Evolutionary conservation across 139 green algal species (phyloP), one percentile per base, ranked within the genome.

Genomic region (Chlorella vulgaris): DNA sequence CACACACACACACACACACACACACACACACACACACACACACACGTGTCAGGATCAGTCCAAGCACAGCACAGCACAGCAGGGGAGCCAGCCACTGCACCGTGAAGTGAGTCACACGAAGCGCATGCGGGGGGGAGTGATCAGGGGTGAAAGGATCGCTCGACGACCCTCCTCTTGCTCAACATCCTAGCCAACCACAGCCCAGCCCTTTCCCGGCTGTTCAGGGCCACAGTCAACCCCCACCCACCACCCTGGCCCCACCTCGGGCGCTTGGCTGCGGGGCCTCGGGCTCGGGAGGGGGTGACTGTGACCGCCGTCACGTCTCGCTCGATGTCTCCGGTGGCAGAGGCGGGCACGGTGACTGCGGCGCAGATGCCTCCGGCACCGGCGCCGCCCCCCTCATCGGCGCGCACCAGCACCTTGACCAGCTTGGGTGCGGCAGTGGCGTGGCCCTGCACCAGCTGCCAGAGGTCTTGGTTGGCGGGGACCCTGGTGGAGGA

Each of bases 351-450:
- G 5, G 74, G 58, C 58, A 80, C 55, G 2, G 74, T 38, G 19
- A 80, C 58, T 8, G 58, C 58, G 39, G 58, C 61, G 28, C 74
- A 80, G 38, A 69, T 43, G 53, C 55, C 55, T 15, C 15, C 7
- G 58, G 55, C 39, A 36, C 61, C 39, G 28, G 36, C 3, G 13
- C 77, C 77, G 36, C 68, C 33, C 4, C 42, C 63, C 43, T 86
- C 82, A 7, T 86, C 82, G 10, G 82, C 82, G 0, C 82, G 33
- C 26, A 86, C 82, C 77, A 86, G 33, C 47, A 86, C 82, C 63
- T 76, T 86, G 36, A 83, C 75, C 36, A 86, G 82, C 73, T 81
- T 42, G 0, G 81, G 62, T 3, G 43, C 2, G 28, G 24, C 43
- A 35, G 21, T 40, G 26, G 36, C 28, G 4, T 66, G 53, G 29